These are phyloP conservation scores for Ganoderma meredithae DNA, from an alignment of 1,284 basidiomycete genomes.

Conservation along the genomic window DNA sequence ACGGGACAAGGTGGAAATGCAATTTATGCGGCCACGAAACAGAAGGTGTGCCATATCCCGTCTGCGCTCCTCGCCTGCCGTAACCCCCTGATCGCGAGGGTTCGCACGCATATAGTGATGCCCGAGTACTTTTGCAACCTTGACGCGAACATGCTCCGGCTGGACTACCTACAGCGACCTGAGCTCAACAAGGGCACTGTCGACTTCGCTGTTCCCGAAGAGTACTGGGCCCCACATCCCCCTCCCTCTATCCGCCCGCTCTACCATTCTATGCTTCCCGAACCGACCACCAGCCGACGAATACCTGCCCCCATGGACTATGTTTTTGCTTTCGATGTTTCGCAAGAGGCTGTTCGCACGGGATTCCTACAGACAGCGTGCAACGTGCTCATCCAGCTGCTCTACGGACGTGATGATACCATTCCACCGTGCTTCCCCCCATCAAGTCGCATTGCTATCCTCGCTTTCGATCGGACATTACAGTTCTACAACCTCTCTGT, in stretches of 20 bases:
- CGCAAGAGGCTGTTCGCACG: slow-evolving; percentile 71
- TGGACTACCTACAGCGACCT: slow-evolving; percentile 86
- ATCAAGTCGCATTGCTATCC: slow-evolving; percentile 72
- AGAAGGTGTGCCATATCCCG: slow-evolving; percentile 62
- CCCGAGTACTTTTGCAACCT: slow-evolving; percentile 89
- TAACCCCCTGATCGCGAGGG: slow-evolving; percentile 4
- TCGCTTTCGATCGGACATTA: slow-evolving; percentile 86
- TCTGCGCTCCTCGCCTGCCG: slow-evolving; percentile 3
- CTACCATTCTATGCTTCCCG: slow-evolving; percentile 57
- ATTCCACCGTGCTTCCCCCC: slow-evolving; percentile 59
- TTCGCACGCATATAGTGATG: slow-evolving; percentile 57
- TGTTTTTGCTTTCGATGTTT: slow-evolving; percentile 93
- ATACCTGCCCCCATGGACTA: slow-evolving; percentile 77
- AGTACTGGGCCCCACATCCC: slow-evolving; percentile 88
- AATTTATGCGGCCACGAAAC: slow-evolving; percentile 90
- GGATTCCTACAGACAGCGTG: slow-evolving; percentile 83
- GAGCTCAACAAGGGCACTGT: slow-evolving; percentile 92
- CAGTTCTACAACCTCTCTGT: slow-evolving; percentile 94
- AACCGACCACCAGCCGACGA: slow-evolving; percentile 53
- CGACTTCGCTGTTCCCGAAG: slow-evolving; percentile 87
- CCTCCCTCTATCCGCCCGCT: slow-evolving; percentile 59
- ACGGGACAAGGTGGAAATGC: slow-evolving; percentile 91
- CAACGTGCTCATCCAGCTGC: slow-evolving; percentile 64
- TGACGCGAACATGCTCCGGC: slow-evolving; percentile 80
- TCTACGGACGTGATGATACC: slow-evolving; percentile 66